These are phyloP conservation scores for Pulveroboletus sp. DNA, from an alignment of 768 basidiomycete species.

Conservation along the genomic window DNA sequence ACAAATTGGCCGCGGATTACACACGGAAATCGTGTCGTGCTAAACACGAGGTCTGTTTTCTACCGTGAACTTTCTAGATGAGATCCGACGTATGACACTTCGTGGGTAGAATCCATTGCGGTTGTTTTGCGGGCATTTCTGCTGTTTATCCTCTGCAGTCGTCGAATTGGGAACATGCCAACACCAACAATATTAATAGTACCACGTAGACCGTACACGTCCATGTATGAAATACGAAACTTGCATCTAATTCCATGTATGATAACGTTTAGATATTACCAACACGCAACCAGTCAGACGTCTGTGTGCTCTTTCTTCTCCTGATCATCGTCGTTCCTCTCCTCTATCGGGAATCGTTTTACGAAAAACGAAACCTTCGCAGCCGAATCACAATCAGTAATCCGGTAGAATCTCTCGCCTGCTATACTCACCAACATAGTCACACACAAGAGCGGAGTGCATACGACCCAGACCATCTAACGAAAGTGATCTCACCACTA, in stretches of 20 bases:
- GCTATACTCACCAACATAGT: conserved; percentile 51
- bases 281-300: conserved; percentile 1
- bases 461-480: conserved; percentile 71
- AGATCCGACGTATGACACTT: conserved; percentile 7
- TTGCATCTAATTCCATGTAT: conserved; percentile 14
- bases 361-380: conserved; percentile 29
- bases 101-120: not conserved
- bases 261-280: conserved; percentile 13
- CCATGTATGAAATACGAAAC: not conserved
- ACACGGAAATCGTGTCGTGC: conserved; percentile 8
- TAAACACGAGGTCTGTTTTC: conserved; percentile 8
- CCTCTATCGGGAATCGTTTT: conserved; percentile 24
- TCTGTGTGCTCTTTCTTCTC: conserved; percentile 17
- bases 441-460: conserved; percentile 61
- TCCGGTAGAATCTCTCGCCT: not conserved
- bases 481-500: conserved; percentile 10
- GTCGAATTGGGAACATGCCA: not conserved
- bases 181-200: too few relatives aligned
- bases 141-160: not conserved
- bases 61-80: conserved; percentile 9
- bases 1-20: conserved; percentile 23
- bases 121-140: not conserved
- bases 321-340: conserved; percentile 7
- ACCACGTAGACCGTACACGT: not conserved
- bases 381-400: conserved; percentile 6